Conservation (phyloP, 768 basidiomycete species). For the Tubosaeta brunneosetosa region DNA sequence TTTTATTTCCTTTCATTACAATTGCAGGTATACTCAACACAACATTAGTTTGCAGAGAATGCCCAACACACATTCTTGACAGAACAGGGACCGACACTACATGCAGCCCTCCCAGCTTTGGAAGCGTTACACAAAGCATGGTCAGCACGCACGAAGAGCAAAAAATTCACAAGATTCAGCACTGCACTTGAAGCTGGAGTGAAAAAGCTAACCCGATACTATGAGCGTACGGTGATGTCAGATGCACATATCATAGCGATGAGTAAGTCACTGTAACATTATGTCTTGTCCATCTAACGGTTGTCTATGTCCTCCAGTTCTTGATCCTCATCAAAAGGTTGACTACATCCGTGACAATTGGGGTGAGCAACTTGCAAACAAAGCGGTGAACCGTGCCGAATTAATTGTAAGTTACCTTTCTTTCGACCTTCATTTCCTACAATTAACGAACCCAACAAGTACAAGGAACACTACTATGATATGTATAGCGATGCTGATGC, state of each 20-base stretch:
- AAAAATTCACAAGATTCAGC: constrained; percentile 2
- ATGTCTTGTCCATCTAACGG: neutral
- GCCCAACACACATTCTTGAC: constrained; percentile 4
- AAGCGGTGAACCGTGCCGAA: neutral
- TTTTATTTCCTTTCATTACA: neutral
- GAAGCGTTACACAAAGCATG: constrained; percentile 7
- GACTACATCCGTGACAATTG: constrained; percentile 2
- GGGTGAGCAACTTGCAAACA: neutral
- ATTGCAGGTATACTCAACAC: neutral
- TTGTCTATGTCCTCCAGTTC: neutral
- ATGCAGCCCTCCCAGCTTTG: neutral
- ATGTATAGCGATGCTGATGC: neutral
- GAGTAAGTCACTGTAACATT: constrained; percentile 4
- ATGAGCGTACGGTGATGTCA: neutral
- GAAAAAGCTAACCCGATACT: constrained; percentile 1
- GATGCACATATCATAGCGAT: constrained; percentile 5
- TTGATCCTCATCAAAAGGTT: constrained; percentile 4
- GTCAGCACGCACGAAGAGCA: neutral
- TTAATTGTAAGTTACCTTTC: constrained; percentile 1
- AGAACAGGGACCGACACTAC: neutral
- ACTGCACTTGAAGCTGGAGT: neutral
- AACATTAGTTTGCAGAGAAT: constrained; percentile 6
- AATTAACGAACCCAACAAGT: neutral
- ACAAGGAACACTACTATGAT: neutral
- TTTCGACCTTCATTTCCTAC: neutral